A percentile compares a stretch with the other conserved stretches of the same genome.
Evolutionary conservation across 805 yeast genomes (phyloP).

Genomic region (Teunomyces gatunensis): DNA sequence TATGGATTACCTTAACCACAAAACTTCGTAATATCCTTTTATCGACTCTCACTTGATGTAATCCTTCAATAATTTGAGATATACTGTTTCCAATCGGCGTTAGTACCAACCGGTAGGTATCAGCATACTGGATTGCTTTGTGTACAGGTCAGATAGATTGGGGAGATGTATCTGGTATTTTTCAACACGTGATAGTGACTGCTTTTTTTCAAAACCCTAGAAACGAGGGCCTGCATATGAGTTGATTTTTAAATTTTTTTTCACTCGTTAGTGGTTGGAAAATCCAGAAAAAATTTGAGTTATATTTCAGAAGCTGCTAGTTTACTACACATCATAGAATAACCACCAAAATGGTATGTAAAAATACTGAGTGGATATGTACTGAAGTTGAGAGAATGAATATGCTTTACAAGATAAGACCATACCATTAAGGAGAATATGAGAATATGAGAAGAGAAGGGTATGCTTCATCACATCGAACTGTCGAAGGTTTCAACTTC

Average conservation of each 20-base stretch:
- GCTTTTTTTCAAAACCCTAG: slow-evolving; percentile 1
- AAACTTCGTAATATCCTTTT: too few relatives aligned
- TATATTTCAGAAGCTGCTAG: slow-evolving; percentile 4
- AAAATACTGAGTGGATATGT: background rate
- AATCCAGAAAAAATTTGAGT: slow-evolving; percentile 3
- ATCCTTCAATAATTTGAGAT: too few relatives aligned
- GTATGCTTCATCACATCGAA: slow-evolving; percentile 49
- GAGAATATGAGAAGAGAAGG: background rate
- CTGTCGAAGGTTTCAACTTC: slow-evolving; percentile 50
- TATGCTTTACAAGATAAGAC: background rate
- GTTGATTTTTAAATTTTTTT: background rate
- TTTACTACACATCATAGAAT: slow-evolving; percentile 10
- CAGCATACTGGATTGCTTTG: too few relatives aligned
- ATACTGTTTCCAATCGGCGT: too few relatives aligned
- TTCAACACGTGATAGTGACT: background rate
- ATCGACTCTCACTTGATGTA: too few relatives aligned
- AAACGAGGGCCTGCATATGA: background rate
- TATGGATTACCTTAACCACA: too few relatives aligned
- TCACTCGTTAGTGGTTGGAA: background rate
- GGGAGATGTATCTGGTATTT: background rate
- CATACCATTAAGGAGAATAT: background rate
- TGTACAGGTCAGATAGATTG: too few relatives aligned
- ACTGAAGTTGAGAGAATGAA: slow-evolving; percentile 1
- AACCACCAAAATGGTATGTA: slow-evolving; percentile 19
- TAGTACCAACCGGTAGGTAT: too few relatives aligned